A percentile compares a stretch with the other conserved stretches of the same genome.
Evolutionary conservation across 2,329 filamentous ascomycete species (phyloP).

Genomic region (Calonectria honghensis): DNA sequence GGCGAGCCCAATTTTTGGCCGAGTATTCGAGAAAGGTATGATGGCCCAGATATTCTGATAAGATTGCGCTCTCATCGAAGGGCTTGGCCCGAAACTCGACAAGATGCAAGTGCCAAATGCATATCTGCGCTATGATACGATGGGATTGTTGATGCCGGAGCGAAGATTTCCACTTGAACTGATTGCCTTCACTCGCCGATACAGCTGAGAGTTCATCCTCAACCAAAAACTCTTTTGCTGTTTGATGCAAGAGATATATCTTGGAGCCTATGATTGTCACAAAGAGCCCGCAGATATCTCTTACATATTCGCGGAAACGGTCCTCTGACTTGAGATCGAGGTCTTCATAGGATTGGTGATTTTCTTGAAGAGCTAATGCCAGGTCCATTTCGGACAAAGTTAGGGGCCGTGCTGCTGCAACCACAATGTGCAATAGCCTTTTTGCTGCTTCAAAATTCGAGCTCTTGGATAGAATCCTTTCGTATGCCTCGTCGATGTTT

Average conservation of each 20-base stretch:
- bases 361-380: constrained; percentile 41
- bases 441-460: constrained; percentile 32
- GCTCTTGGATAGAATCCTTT: constrained; percentile 51
- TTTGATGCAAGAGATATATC: constrained; percentile 29
- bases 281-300: constrained; percentile 54
- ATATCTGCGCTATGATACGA: neutral
- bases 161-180: neutral
- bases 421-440: constrained; percentile 51
- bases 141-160: neutral
- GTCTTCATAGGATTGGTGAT: constrained; percentile 36
- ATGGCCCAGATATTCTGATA: neutral
- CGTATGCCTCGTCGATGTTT: constrained; percentile 53
- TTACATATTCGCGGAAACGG: constrained; percentile 41
- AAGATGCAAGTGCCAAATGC: neutral
- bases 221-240: constrained; percentile 25
- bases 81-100: constrained; percentile 18
- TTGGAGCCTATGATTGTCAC: constrained; percentile 14
- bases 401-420: constrained; percentile 52
- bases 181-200: neutral
- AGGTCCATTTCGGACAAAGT: constrained; percentile 50
- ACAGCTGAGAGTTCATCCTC: neutral
- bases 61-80: neutral
- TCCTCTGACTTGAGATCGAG: constrained; percentile 32
- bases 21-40: constrained; percentile 37
- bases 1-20: constrained; percentile 36